Percentiles rank a stretch among this genome's conserved stretches.
phyloP scores from a whole-genome alignment of 305 asterid genomes.

The Caryopteris hybrid region DNA sequence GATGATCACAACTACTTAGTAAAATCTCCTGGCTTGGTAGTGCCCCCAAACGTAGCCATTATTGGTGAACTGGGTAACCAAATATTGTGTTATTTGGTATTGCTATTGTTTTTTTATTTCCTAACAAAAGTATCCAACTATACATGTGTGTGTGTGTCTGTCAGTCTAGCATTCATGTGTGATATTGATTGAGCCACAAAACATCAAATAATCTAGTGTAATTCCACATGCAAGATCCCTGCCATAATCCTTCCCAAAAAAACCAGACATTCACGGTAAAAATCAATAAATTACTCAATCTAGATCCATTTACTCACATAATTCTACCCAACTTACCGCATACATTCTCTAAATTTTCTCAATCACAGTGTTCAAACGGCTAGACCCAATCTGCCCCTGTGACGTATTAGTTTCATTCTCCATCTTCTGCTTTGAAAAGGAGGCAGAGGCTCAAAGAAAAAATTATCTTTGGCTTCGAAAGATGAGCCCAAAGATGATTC shows the following conservation, averaged over 20 bases:
- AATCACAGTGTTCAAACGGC: conserved; percentile 61
- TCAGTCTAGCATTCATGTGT: background rate
- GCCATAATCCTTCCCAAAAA: background rate
- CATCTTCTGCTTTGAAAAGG: conserved; percentile 20
- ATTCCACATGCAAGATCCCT: background rate
- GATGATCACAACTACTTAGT: no score
- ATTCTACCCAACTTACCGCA: conserved; percentile 41
- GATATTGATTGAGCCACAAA: background rate
- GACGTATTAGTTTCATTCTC: conserved; percentile 41
- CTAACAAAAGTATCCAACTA: conserved; percentile 1
- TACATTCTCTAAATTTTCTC: conserved; percentile 72
- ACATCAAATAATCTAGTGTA: background rate
- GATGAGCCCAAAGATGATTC: conserved; percentile 15
- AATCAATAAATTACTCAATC: background rate
- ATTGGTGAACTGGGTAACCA: no score
- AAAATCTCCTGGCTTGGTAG: no score
- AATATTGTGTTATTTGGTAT: no score
- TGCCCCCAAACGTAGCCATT: no score
- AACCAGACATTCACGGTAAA: no score
- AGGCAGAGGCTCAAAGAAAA: background rate
- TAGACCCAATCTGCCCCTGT: no score
- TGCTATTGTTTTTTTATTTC: no score
- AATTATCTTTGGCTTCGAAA: conserved; percentile 4
- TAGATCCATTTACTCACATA: background rate
- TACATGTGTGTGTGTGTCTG: no score